Percentiles rank a stretch among this genome's conserved stretches.
Conservation (phyloP, 257 asterid genomes). For the Apocynum venetum region DNA sequence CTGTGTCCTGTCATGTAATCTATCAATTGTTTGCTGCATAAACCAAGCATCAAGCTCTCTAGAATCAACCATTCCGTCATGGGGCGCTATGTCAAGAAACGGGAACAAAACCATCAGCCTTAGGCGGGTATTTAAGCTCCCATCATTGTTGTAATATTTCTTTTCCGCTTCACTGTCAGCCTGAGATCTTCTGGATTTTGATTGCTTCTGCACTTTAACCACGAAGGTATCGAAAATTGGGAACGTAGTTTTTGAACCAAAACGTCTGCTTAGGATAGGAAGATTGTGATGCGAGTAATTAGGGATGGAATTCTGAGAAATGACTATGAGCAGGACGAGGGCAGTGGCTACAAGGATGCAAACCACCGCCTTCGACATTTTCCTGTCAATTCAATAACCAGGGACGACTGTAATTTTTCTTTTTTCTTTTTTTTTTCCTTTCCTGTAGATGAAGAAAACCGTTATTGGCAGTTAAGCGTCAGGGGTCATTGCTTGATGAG, state of each 20-base stretch:
- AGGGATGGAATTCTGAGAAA: not conserved
- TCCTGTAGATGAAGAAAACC: not conserved
- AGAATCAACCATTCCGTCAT: slow-evolving; percentile 27
- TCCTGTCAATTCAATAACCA: not conserved
- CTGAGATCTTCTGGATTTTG: not conserved
- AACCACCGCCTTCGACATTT: slow-evolving; percentile 42
- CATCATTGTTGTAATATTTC: slow-evolving; percentile 21
- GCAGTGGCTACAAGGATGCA: slow-evolving; percentile 21
- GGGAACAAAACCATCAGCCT: slow-evolving; percentile 37
- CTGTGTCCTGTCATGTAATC: slow-evolving; percentile 17
- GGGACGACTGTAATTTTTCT: not conserved
- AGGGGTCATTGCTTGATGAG: not conserved
- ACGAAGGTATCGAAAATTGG: slow-evolving; percentile 29
- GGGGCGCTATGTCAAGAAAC: slow-evolving; percentile 22
- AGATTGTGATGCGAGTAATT: not conserved
- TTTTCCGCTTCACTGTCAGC: slow-evolving; percentile 9
- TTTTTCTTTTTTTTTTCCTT: not conserved
- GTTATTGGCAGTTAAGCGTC: slow-evolving; percentile 9
- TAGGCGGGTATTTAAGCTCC: slow-evolving; percentile 21
- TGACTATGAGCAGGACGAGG: slow-evolving; percentile 16
- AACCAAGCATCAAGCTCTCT: slow-evolving; percentile 37
- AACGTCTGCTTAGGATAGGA: slow-evolving; percentile 20
- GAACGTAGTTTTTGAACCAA: slow-evolving; percentile 13
- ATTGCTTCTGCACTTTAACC: slow-evolving; percentile 6
- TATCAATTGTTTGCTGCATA: slow-evolving; percentile 26